Conservation (phyloP, 306 rosid genomes). For the Acacia confusa region DNA sequence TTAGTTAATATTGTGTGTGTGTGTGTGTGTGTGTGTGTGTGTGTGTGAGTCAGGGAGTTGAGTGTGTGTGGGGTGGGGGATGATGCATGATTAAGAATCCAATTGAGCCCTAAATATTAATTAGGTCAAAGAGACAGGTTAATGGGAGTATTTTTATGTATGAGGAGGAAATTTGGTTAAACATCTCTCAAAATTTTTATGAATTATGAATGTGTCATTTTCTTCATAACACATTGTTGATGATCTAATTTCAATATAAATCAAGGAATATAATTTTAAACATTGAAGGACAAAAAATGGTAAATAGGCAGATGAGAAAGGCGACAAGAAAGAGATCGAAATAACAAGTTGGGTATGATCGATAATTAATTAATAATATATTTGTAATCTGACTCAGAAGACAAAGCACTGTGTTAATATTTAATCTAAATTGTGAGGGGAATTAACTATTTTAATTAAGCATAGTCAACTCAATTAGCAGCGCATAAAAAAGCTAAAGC, state of each 20-base stretch:
- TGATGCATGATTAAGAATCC: background rate
- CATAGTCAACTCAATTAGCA: background rate
- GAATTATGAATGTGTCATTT: background rate
- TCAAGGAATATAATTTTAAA: background rate
- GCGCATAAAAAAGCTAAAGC: background rate
- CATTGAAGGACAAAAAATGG: background rate
- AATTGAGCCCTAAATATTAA: background rate
- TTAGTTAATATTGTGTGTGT: background rate
- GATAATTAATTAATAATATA: background rate
- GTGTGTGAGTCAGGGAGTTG: background rate
- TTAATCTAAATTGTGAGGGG: background rate
- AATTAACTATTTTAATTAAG: background rate
- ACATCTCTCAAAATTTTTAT: background rate
- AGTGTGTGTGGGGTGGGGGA: background rate
- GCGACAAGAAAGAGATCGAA: background rate
- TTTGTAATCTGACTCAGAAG: background rate
- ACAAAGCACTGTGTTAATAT: background rate
- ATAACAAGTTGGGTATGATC: background rate
- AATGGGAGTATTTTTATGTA: background rate
- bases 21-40: background rate
- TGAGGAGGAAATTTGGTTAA: background rate
- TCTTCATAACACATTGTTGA: background rate
- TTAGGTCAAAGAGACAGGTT: background rate
- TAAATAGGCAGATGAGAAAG: background rate
- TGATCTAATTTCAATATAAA: background rate